These are phyloP conservation scores for Yarrowia sp. DNA, from an alignment of 805 yeast genomes.

Conservation along the genomic window DNA sequence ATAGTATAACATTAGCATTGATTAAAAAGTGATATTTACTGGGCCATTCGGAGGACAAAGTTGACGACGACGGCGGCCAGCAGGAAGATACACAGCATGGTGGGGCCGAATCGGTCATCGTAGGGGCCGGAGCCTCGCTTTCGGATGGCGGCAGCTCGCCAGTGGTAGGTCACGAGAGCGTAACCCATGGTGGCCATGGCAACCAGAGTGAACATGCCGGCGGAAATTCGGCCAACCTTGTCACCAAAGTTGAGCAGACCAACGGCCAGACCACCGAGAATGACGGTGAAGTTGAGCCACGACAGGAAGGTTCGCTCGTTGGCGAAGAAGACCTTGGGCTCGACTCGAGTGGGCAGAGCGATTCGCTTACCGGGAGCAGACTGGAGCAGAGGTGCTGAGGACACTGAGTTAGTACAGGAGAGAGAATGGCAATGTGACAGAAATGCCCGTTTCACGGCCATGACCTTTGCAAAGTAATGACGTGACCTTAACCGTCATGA, in stretches of 20 bases:
- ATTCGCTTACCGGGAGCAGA: conserved; percentile 72
- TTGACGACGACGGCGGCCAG: conserved; percentile 92
- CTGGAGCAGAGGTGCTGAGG: conserved; percentile 38
- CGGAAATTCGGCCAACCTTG: conserved; percentile 86
- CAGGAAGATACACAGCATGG: conserved; percentile 92
- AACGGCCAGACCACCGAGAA: conserved; percentile 94
- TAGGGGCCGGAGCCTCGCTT: conserved; percentile 99
- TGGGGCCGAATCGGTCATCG: conserved; percentile 98
- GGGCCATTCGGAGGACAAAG: conserved; percentile 75
- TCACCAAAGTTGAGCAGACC: conserved; percentile 98
- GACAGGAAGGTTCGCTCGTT: conserved; percentile 98
- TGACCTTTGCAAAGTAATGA: too few relatives aligned
- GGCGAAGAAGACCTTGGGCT: conserved; percentile 98
- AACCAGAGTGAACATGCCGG: conserved; percentile 91
- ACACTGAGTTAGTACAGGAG: conserved; percentile 27
- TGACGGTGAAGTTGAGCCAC: conserved; percentile 99
- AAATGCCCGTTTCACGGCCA: too few relatives aligned
- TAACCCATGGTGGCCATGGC: conserved; percentile 98
- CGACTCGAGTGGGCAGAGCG: conserved; percentile 97
- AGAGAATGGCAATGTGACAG: too few relatives aligned
- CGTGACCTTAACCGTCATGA: too few relatives aligned
- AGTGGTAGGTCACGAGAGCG: conserved; percentile 94
- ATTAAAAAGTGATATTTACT: conserved; percentile 22
- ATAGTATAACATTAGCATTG: conserved; percentile 25
- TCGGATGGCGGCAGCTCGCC: conserved; percentile 99